Evolutionary conservation across 2,329 filamentous ascomycete genomes (phyloP).

Genomic region (Colletotrichum neosansevieriae): DNA sequence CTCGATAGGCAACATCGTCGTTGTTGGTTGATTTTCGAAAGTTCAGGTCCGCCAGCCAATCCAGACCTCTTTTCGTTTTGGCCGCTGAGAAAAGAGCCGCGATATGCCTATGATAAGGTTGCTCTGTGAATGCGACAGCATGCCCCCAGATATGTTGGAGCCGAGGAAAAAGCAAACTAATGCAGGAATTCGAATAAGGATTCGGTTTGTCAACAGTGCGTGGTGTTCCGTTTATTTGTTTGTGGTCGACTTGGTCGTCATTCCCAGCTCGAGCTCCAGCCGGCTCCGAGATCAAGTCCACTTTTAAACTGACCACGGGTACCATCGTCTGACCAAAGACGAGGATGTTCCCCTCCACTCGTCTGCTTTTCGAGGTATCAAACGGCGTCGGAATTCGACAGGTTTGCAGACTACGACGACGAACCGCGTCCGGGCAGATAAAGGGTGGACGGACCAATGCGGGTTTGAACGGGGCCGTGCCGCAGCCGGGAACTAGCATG

Average conservation of each 20-base stretch:
- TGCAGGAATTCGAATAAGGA: not conserved
- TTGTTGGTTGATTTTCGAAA: not conserved
- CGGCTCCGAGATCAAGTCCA: conserved; percentile 1
- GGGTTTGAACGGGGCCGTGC: conserved; percentile 28
- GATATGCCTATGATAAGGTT: not conserved
- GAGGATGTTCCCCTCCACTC: not conserved
- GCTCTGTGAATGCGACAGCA: not conserved
- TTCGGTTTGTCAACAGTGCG: conserved; percentile 8
- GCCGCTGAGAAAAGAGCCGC: not conserved
- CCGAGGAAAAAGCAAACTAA: conserved; percentile 7
- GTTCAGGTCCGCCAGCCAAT: not conserved
- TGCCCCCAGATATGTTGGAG: not conserved
- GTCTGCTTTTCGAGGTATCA: not conserved
- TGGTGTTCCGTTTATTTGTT: conserved; percentile 8
- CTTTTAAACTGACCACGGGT: not conserved
- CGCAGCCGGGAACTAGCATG: conserved; percentile 30
- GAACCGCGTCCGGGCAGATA: conserved; percentile 1
- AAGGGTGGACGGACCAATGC: conserved; percentile 27
- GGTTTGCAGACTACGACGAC: not conserved
- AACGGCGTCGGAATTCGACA: conserved; percentile 1
- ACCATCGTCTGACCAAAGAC: not conserved
- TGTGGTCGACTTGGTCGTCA: conserved; percentile 2
- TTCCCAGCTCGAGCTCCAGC: not conserved
- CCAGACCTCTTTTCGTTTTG: not conserved
- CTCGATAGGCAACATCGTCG: not conserved